A percentile compares a stretch with the other conserved stretches of the same genome.
Evolutionary conservation across 306 rosid species (phyloP).

Genomic region (Vicia sativa): DNA sequence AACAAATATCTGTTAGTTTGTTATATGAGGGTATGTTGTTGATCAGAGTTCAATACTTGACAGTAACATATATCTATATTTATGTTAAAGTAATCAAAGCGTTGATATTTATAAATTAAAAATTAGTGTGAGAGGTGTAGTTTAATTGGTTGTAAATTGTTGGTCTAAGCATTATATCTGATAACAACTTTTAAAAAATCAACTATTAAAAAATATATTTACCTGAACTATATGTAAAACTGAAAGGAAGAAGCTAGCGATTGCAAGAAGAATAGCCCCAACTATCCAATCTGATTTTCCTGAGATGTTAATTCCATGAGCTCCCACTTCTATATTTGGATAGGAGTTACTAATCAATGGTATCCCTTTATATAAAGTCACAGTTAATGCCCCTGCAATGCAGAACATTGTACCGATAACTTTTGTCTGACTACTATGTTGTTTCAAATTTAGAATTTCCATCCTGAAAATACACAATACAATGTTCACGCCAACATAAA

Average conservation of each 20-base stretch:
- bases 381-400: slow-evolving; percentile 48
- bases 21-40: too few species aligned
- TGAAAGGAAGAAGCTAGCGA: slow-evolving; percentile 38
- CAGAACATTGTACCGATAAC: slow-evolving; percentile 47
- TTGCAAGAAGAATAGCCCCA: slow-evolving; percentile 52
- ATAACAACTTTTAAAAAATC: too few species aligned
- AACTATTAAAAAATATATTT: neutral
- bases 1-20: too few species aligned
- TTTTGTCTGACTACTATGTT: slow-evolving; percentile 47
- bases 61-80: too few species aligned
- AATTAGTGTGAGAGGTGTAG: too few species aligned
- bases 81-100: too few species aligned
- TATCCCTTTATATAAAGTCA: slow-evolving; percentile 54
- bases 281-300: slow-evolving; percentile 42
- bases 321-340: neutral
- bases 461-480: slow-evolving; percentile 40
- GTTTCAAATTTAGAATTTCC: slow-evolving; percentile 49
- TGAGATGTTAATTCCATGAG: slow-evolving; percentile 3
- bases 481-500: neutral
- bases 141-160: too few species aligned
- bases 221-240: slow-evolving; percentile 44
- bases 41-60: too few species aligned
- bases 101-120: too few species aligned
- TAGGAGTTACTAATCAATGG: slow-evolving; percentile 26
- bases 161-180: too few species aligned